Percentiles rank a stretch among this genome's conserved stretches.
phyloP scores from a whole-genome alignment of 202 grass and related monocot species.

The Thinopyrum obtusiflorum region DNA sequence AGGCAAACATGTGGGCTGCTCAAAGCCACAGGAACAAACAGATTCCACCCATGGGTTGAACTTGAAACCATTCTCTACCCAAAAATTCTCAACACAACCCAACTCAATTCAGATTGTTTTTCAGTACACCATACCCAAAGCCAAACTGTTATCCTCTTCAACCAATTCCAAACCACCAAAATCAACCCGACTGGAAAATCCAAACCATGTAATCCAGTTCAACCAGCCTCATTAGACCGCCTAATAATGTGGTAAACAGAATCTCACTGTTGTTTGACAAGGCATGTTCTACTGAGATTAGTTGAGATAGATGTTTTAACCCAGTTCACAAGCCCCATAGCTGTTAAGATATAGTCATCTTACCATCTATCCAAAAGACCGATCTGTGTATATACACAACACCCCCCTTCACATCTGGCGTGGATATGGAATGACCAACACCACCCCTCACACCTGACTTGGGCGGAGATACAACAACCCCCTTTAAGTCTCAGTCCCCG shows the following conservation, averaged over 20 bases:
- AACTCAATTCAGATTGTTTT: background rate
- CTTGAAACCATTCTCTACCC: background rate
- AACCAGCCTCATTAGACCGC: background rate
- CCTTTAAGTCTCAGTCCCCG: too few species aligned
- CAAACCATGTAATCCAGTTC: background rate
- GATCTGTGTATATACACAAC: too few species aligned
- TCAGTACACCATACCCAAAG: background rate
- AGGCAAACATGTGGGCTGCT: background rate
- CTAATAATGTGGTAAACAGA: background rate
- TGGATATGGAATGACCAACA: too few species aligned
- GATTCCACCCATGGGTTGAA: background rate
- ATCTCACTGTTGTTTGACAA: background rate
- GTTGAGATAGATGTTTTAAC: background rate
- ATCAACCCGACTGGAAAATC: background rate
- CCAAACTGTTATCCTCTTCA: background rate
- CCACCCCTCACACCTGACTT: too few species aligned
- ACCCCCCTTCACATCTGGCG: too few species aligned
- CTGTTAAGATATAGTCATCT: too few species aligned
- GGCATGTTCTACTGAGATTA: background rate
- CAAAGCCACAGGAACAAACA: background rate
- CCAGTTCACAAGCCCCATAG: background rate
- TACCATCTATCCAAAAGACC: too few species aligned
- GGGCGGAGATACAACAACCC: too few species aligned
- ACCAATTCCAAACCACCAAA: background rate
- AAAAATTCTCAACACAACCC: background rate